Evolutionary conservation across 495 filamentous ascomycete genomes (phyloP), one percentile per base, ranked within the genome.

Genomic region (Staphylotrichum longicolle): DNA sequence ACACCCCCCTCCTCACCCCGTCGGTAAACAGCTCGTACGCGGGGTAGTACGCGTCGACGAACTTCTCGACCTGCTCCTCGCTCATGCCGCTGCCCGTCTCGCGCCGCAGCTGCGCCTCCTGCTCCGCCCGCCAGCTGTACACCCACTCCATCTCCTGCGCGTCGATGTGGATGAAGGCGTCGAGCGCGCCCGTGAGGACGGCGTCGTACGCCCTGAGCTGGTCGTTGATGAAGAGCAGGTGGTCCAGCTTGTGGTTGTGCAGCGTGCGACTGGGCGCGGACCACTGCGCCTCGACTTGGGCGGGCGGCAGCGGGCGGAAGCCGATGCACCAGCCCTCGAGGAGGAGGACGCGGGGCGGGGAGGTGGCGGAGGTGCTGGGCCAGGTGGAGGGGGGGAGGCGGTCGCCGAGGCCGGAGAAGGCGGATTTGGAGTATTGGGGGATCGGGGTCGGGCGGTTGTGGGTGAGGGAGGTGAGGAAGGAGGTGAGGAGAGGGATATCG

Each of bases 281-380:
- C 85, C 87, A 91, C 48, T 66, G 69, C 15, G 54, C 66, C 58
- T 80, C 76, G 37, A 93, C 61, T n/a, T 76, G 77, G 2, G 72
- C 55, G 11, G 84, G 78, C 57, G 76, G 68, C 54, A 92, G 79
- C 4, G 86, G 66, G 14, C 88, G 83, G 75, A 98, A 97, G 2
- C 92, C 93, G 39, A 96, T 87, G 74, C 89, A 85, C 93, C 93
- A 98, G 14, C 93, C 93, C 70, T 98, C 93, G 58, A 98, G 86
- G 48, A 98, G 83, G 2, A 97, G 79, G 27, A 89, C 81, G 59
- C 86, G 78, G 33, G 90, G 74, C 20, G 60, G 59, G 35, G 1
- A 2, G 45, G 46, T 33, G 11, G 63, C 15, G 0, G 44, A 15
- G 42, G 72, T 77, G 75, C 60, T 54, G 78, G 74, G 2, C 74